Evolutionary conservation across 441 rosid genomes (phyloP).

Genomic region (Pelargonium citronellum): DNA sequence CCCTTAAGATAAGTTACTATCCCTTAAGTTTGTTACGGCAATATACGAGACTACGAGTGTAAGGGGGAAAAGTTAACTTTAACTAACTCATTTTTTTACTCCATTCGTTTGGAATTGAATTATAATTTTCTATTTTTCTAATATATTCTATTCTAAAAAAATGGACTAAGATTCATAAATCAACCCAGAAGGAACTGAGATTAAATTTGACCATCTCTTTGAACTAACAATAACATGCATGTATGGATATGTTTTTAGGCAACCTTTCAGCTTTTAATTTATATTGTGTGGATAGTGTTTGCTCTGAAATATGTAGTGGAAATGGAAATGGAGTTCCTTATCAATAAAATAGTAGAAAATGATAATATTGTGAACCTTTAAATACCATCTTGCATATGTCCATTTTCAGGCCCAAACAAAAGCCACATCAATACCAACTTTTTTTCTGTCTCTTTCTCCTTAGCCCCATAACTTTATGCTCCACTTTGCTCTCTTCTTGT

Average conservation of each 20-base stretch:
- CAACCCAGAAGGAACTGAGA: not conserved
- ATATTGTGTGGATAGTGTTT: not conserved
- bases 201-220: not conserved
- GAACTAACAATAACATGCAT: not conserved
- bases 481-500: not conserved
- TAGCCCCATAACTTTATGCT: not conserved
- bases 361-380: not conserved
- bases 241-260: not conserved
- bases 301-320: not conserved
- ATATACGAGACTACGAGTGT: too few relatives aligned
- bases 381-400: conserved; percentile 2
- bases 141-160: too few relatives aligned
- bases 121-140: too few relatives aligned
- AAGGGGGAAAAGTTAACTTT: too few relatives aligned
- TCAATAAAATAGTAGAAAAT: too few relatives aligned
- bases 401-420: not conserved
- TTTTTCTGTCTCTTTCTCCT: conserved; percentile 2
- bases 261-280: not conserved
- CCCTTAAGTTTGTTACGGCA: too few relatives aligned
- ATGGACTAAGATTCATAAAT: too few relatives aligned
- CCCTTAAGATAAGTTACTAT: too few relatives aligned
- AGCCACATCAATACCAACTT: conserved; percentile 8
- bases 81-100: too few relatives aligned
- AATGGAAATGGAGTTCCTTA: not conserved
- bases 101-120: too few relatives aligned